phyloP scores from a whole-genome alignment of 768 basidiomycete genomes.

The Coprinellus micaceus region DNA sequence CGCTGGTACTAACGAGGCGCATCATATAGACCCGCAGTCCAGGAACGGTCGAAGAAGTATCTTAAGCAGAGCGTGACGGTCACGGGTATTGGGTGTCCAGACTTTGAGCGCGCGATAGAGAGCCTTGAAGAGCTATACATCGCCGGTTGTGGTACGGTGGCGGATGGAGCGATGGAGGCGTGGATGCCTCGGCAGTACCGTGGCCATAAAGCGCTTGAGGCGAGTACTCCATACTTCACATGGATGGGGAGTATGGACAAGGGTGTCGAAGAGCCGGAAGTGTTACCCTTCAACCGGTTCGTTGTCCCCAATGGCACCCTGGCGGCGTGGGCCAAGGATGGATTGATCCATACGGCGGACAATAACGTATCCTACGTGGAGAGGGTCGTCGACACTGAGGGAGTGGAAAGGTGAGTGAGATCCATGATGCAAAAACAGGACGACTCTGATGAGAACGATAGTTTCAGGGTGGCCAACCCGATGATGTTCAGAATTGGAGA shows the following conservation, averaged over 20 bases:
- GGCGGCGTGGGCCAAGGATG: neutral
- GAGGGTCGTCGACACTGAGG: neutral
- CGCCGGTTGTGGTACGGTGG: neutral
- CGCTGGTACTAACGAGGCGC: neutral
- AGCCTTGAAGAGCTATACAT: neutral
- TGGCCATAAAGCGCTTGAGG: neutral
- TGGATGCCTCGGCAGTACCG: neutral
- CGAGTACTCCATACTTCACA: constrained; percentile 4
- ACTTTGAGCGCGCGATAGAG: neutral
- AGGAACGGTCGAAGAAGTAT: no score
- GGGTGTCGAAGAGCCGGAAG: neutral
- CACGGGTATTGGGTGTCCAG: neutral
- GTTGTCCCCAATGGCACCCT: constrained; percentile 4
- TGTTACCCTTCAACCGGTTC: neutral
- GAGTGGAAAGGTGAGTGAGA: neutral
- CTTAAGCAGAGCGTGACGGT: no score
- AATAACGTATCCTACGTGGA: constrained; percentile 3
- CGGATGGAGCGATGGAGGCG: neutral
- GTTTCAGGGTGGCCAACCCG: neutral
- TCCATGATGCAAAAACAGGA: neutral
- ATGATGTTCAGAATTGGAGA: constrained; percentile 1
- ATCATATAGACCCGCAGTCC: no score
- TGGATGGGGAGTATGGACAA: neutral
- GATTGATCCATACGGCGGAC: constrained; percentile 4
- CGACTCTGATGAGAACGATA: neutral